These are phyloP conservation scores for Sugiyamaella xylanicola DNA, from an alignment of 1,139 yeast genomes.

Conservation along the genomic window DNA sequence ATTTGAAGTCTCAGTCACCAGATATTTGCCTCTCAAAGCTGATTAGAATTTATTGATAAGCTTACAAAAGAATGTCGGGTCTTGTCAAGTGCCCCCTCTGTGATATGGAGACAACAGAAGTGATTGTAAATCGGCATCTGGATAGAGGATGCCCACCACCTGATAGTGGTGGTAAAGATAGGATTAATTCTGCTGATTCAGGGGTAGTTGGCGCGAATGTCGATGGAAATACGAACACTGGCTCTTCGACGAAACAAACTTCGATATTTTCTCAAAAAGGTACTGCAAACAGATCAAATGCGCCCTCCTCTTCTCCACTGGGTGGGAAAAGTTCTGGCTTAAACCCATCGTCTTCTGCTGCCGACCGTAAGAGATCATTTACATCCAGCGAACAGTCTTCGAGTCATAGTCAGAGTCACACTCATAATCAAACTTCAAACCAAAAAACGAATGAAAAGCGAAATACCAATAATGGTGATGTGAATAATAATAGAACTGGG, in stretches of 20 bases:
- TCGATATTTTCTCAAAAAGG: neutral
- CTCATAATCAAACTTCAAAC: too few species aligned
- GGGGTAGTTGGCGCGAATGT: conserved; percentile 5
- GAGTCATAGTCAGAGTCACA: too few species aligned
- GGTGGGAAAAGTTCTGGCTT: neutral
- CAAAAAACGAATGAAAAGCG: neutral
- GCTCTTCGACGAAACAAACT: neutral
- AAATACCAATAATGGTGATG: neutral
- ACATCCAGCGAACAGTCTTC: neutral
- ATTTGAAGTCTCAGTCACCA: too few species aligned
- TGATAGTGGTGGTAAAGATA: neutral
- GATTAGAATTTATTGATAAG: too few species aligned
- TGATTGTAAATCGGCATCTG: conserved; percentile 42
- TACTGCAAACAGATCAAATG: neutral
- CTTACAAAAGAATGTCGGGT: neutral
- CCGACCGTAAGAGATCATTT: conserved; percentile 5
- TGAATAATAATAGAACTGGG: too few species aligned
- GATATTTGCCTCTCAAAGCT: too few species aligned
- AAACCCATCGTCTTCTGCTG: neutral
- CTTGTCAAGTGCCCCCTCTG: conserved; percentile 43
- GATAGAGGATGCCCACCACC: conserved; percentile 42
- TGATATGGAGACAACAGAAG: conserved; percentile 37
- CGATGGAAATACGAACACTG: too few species aligned
- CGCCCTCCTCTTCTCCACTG: neutral
- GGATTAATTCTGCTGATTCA: conserved; percentile 4